Conservation (phyloP, 2,329 filamentous ascomycete genomes). For the Gaeumannomyces sp. region DNA sequence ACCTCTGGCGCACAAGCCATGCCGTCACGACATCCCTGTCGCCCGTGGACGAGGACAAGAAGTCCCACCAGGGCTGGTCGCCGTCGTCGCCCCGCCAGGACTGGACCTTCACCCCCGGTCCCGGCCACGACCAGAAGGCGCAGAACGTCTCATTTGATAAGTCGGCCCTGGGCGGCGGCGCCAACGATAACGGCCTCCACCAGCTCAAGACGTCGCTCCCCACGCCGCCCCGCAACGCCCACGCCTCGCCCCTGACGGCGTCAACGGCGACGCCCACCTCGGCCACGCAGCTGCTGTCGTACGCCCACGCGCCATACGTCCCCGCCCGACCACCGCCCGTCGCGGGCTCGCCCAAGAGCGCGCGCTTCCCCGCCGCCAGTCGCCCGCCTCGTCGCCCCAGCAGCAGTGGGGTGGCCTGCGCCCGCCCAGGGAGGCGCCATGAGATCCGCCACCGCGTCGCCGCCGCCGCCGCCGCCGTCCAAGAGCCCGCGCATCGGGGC, state of each 20-base stretch:
- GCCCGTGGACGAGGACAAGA: too few relatives aligned
- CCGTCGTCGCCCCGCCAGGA: too few relatives aligned
- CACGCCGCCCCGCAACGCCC: slow-evolving; percentile 14
- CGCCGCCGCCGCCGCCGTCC: slow-evolving; percentile 22
- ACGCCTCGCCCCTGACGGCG: slow-evolving; percentile 10
- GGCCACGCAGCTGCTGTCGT: slow-evolving; percentile 12
- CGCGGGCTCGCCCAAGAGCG: neutral
- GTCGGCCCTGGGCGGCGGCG: neutral
- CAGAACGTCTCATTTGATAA: neutral
- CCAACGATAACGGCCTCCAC: slow-evolving; percentile 13
- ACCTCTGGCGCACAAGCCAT: too few relatives aligned
- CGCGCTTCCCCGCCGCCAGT: neutral
- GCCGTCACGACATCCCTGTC: too few relatives aligned
- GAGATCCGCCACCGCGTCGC: slow-evolving; percentile 1
- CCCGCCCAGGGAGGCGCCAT: neutral
- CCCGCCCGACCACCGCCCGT: slow-evolving; percentile 17
- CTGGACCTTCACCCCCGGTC: too few relatives aligned
- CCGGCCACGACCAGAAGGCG: neutral
- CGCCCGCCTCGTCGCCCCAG: neutral
- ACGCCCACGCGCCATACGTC: slow-evolving; percentile 14
- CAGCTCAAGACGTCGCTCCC: slow-evolving; percentile 19
- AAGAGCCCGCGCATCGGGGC: slow-evolving; percentile 16
- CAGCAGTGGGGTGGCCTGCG: slow-evolving; percentile 9
- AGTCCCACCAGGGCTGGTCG: too few relatives aligned
- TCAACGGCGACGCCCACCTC: slow-evolving; percentile 21